Percentiles rank a stretch among this genome's conserved stretches.
Evolutionary conservation across 129 eudicot genomes (phyloP).

Genomic region (Kitagawia praeruptora): DNA sequence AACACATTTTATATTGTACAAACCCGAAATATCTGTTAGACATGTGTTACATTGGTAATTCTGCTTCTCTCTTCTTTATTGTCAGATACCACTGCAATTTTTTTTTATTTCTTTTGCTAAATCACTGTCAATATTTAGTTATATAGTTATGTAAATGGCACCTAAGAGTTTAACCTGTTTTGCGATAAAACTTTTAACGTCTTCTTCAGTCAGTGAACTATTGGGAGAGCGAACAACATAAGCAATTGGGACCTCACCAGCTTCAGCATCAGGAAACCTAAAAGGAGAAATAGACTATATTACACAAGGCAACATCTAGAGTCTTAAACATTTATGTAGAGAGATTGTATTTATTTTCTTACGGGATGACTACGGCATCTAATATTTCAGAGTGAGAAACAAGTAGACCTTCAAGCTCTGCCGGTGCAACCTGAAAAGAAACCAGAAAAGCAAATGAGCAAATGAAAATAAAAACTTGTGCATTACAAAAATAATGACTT

Average conservation of each 20-base stretch:
- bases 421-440: conserved; percentile 79
- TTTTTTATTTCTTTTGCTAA: too few relatives aligned
- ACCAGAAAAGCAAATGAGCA: not conserved
- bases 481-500: not conserved
- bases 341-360: conserved; percentile 15
- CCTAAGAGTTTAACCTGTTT: conserved; percentile 42
- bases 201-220: conserved; percentile 72
- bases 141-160: not conserved
- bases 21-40: not conserved
- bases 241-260: conserved; percentile 91
- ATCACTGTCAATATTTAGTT: not conserved
- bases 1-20: not conserved
- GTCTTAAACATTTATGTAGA: not conserved
- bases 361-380: conserved; percentile 97
- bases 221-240: conserved; percentile 69
- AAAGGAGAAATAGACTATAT: not conserved
- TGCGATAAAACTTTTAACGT: conserved; percentile 59
- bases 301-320: not conserved
- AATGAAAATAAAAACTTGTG: not conserved
- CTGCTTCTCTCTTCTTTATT: not conserved
- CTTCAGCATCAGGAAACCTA: conserved; percentile 91
- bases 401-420: conserved; percentile 86
- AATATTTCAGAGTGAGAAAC: conserved; percentile 74
- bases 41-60: not conserved
- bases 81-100: too few relatives aligned